Percentiles rank a stretch among this genome's conserved stretches.
Evolutionary conservation across 2,329 filamentous ascomycete genomes (phyloP).

Genomic region (Geosmithia putterillii): DNA sequence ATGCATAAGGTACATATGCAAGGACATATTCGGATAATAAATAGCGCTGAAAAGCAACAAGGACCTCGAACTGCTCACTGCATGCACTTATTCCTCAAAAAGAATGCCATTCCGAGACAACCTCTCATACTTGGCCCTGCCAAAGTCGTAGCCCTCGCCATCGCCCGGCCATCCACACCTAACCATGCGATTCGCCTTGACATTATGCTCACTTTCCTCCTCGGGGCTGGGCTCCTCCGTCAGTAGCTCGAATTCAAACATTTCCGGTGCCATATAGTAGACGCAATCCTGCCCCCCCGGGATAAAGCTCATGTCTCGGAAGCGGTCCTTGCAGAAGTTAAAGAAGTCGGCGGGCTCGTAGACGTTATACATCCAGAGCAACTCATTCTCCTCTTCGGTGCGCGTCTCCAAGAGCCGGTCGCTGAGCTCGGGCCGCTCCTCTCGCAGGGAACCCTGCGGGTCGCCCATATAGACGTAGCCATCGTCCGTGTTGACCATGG

Average conservation of each 20-base stretch:
- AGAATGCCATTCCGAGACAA: too few relatives aligned
- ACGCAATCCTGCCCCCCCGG: constrained; percentile 1
- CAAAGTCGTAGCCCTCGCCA: constrained; percentile 3
- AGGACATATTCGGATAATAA: too few relatives aligned
- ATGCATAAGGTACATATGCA: too few relatives aligned
- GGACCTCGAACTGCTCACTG: too few relatives aligned
- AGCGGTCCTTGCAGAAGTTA: constrained; percentile 4
- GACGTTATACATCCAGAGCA: too few relatives aligned
- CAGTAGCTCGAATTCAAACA: too few relatives aligned
- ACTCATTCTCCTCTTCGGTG: constrained; percentile 2
- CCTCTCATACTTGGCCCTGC: constrained; percentile 4
- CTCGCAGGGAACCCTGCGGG: not conserved
- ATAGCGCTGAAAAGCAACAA: too few relatives aligned
- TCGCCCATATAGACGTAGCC: constrained; percentile 6
- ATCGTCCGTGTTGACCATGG: constrained; percentile 7
- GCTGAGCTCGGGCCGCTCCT: not conserved
- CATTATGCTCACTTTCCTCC: constrained; percentile 2
- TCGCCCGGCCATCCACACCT: constrained; percentile 5
- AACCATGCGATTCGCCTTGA: constrained; percentile 3
- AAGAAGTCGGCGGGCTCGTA: constrained; percentile 6
- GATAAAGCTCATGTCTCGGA: constrained; percentile 5
- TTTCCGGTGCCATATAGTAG: too few relatives aligned
- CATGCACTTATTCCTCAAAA: too few relatives aligned
- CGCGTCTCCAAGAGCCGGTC: not conserved
- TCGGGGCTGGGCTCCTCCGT: too few relatives aligned